Base-by-base conservation (phyloP, 352 stramenopile species). In the Pythium periplocum region DNA sequence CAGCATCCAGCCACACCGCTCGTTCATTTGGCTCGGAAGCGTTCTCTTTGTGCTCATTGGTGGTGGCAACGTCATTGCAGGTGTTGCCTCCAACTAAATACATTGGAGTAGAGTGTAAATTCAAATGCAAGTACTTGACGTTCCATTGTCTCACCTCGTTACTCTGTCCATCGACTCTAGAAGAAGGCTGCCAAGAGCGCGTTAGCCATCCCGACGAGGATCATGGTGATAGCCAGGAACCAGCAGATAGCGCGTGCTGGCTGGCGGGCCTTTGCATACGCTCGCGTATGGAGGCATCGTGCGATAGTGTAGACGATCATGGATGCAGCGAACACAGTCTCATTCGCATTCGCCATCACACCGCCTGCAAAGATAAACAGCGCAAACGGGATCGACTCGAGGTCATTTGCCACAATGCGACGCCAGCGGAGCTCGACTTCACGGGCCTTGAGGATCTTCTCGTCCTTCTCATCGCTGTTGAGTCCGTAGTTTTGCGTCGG, bases 401-500 rank as follows among this genome's bases (percentile, higher is more conserved):
- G 48, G 50, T 83, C 73, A 54, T 83, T 83, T 34, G 61, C 54
- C 26, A 83, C 61, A 37, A 83, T 83, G 48, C 66, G 62, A 30
- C 64, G 57, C 73, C 73, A 83, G 48, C 73, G 73, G 45, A 60
- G 53, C 42, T 78, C 71, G n/a, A 68, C 47, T 39, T 69, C 59
- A 7, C 61, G 55, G 38, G 61, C 62, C 37, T 66, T 58, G 6
- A 68, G 45, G 31, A 66, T 67, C 31, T 68, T 64, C 38, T 66
- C 50, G 35, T 82, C 60, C 41, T 66, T 68, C 38, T 55, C 48
- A 48, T 64, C 48, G 3, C 44, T 48, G 48, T 52, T 51, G 48
- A 74, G 30, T 11, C 60, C 68, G 53, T 71, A 74, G 43, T 53
- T 72, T 51, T 73, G 66, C 45, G 59, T 63, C 11, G 55, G 58